Conservation (phyloP, 2,329 filamentous ascomycete genomes). For the Acrodontium crateriforme region DNA sequence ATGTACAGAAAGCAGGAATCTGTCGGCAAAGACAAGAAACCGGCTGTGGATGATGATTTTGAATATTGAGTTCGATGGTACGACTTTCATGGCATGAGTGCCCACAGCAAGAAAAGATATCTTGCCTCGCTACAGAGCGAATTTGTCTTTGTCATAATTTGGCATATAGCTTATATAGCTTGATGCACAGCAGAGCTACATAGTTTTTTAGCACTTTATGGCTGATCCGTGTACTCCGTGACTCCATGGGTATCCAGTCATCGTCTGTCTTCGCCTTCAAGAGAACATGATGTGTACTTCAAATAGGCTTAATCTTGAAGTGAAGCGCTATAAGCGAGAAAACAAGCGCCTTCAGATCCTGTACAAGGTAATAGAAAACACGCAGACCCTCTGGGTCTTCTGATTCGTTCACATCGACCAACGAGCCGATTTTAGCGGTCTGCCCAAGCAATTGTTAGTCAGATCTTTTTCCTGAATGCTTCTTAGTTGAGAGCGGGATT, state of each 20-base stretch:
- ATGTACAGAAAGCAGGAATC: slow-evolving; percentile 96
- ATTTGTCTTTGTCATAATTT: too few relatives aligned
- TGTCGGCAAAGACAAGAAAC: slow-evolving; percentile 72
- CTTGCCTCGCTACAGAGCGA: too few relatives aligned
- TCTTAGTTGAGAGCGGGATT: too few relatives aligned
- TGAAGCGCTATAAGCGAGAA: slow-evolving; percentile 94
- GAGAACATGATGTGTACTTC: too few relatives aligned
- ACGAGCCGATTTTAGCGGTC: slow-evolving; percentile 95
- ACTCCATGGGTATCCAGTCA: too few relatives aligned
- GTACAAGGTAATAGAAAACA: slow-evolving; percentile 97
- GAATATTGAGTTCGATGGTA: slow-evolving; percentile 63
- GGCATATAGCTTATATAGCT: too few relatives aligned
- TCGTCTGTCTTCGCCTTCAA: too few relatives aligned
- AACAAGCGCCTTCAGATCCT: slow-evolving; percentile 90
- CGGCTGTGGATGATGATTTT: slow-evolving; percentile 88
- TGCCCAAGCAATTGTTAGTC: slow-evolving; percentile 23
- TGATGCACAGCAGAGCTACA: too few relatives aligned
- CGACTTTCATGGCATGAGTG: not conserved
- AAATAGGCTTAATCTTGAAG: slow-evolving; percentile 56
- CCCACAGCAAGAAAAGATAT: not conserved
- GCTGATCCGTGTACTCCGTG: too few relatives aligned
- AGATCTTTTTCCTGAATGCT: too few relatives aligned
- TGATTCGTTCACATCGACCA: slow-evolving; percentile 93
- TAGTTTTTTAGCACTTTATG: too few relatives aligned
- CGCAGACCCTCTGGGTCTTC: slow-evolving; percentile 89